phyloP scores from a whole-genome alignment of 345 rosid genomes.

The Triadica sebifera region DNA sequence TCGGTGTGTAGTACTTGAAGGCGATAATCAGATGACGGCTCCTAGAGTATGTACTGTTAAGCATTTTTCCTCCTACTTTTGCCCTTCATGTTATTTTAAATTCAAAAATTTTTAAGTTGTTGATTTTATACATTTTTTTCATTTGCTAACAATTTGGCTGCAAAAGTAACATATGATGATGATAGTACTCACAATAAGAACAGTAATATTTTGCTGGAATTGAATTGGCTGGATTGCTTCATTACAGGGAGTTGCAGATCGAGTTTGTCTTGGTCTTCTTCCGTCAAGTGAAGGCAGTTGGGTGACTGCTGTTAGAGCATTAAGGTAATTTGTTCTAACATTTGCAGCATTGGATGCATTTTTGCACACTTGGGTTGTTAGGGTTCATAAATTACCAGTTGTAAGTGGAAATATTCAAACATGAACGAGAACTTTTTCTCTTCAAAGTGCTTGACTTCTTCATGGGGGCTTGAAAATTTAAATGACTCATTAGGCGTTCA shows the following conservation, averaged over 20 bases:
- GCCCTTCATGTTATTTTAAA: neutral
- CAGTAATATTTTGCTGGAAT: neutral
- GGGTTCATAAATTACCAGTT: neutral
- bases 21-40: constrained; percentile 71
- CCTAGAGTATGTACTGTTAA: constrained; percentile 49
- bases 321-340: constrained; percentile 49
- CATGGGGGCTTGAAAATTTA: too few relatives aligned
- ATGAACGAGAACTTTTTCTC: neutral
- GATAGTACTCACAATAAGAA: neutral
- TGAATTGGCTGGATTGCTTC: constrained; percentile 13
- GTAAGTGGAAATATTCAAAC: neutral
- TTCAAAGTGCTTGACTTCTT: neutral
- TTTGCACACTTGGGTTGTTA: neutral
- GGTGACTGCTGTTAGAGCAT: constrained; percentile 77
- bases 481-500: too few relatives aligned
- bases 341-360: neutral
- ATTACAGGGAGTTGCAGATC: constrained; percentile 76
- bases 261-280: constrained; percentile 89
- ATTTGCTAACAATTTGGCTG: constrained; percentile 3
- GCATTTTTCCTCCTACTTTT: neutral
- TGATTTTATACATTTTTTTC: too few relatives aligned
- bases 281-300: constrained; percentile 90
- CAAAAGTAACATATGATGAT: constrained; percentile 1
- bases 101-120: neutral
- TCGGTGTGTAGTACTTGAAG: constrained; percentile 76